Conservation (phyloP, 176 grass and related monocot species). For the Thinopyrum elongatum region DNA sequence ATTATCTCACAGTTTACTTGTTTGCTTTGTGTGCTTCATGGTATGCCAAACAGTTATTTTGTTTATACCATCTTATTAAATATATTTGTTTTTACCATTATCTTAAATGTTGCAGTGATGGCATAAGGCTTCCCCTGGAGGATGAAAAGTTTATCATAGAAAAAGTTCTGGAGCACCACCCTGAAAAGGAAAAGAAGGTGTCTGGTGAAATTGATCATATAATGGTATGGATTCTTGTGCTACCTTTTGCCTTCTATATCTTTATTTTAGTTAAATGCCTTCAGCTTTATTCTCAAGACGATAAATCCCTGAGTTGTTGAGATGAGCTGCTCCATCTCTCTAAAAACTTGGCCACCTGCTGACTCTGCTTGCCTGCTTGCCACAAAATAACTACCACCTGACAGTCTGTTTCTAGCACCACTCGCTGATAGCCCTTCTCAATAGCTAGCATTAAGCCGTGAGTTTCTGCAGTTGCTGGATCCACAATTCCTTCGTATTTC, state of each 20-base stretch:
- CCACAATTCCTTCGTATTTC: background rate
- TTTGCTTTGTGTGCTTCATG: slow-evolving; percentile 11
- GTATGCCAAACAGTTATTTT: background rate
- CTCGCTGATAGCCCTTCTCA: background rate
- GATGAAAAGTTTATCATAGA: slow-evolving; percentile 76
- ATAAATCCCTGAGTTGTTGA: background rate
- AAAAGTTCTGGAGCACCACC: slow-evolving; percentile 79
- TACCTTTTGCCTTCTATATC: background rate
- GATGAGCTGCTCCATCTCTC: background rate
- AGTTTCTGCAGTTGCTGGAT: background rate
- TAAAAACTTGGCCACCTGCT: background rate
- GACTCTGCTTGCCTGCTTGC: background rate
- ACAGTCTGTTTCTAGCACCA: background rate
- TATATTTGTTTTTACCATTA: slow-evolving; percentile 22
- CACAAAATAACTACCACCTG: background rate
- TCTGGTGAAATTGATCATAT: slow-evolving; percentile 65
- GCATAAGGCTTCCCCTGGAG: slow-evolving; percentile 51
- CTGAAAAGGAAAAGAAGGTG: slow-evolving; percentile 70
- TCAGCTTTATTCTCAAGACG: background rate
- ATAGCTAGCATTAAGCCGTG: background rate
- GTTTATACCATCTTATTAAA: slow-evolving; percentile 5
- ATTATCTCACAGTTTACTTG: slow-evolving; percentile 11
- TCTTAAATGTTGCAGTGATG: slow-evolving; percentile 53
- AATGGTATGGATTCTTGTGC: slow-evolving; percentile 49
- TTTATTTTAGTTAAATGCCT: background rate